phyloP scores from a whole-genome alignment of 169 alveolate genomes.

The Cryptosporidium muris region DNA sequence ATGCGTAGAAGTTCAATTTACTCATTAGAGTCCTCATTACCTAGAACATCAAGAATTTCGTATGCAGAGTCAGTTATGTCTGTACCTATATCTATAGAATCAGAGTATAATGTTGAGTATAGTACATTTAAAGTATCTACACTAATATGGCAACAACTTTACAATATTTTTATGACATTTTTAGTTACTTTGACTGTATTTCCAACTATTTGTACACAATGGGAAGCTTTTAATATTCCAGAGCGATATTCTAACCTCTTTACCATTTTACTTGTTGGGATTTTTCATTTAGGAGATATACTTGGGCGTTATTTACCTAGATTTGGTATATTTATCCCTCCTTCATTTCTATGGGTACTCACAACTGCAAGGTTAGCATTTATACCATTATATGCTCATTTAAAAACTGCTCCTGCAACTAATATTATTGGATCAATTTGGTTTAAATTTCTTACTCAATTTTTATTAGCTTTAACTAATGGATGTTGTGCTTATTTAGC shows the following conservation, averaged over 20 bases:
- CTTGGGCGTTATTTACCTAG: slow-evolving; percentile 58
- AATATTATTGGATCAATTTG: slow-evolving; percentile 38
- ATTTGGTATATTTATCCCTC: slow-evolving; percentile 42
- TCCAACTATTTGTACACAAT: slow-evolving; percentile 55
- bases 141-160: slow-evolving; percentile 69
- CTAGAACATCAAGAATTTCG: slow-evolving; percentile 28
- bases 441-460: slow-evolving; percentile 28
- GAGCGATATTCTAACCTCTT: slow-evolving; percentile 26
- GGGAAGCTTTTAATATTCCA: slow-evolving; percentile 33
- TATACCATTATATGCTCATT: slow-evolving; percentile 48
- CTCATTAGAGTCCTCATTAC: not conserved
- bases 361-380: slow-evolving; percentile 59
- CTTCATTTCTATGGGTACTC: slow-evolving; percentile 62
- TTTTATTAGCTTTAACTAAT: slow-evolving; percentile 54
- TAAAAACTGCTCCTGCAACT: slow-evolving; percentile 21
- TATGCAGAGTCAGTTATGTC: slow-evolving; percentile 53
- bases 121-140: slow-evolving; percentile 49
- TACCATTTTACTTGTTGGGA: slow-evolving; percentile 43
- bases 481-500: slow-evolving; percentile 64
- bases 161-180: slow-evolving; percentile 61
- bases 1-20: slow-evolving; percentile 12
- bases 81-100: slow-evolving; percentile 43
- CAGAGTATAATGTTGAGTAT: slow-evolving; percentile 33
- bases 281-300: slow-evolving; percentile 68
- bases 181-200: slow-evolving; percentile 64